A percentile compares a stretch with the other conserved stretches of the same genome.
Evolutionary conservation across 2,329 filamentous ascomycete species (phyloP).

Genomic region (Ophiostoma australiae): DNA sequence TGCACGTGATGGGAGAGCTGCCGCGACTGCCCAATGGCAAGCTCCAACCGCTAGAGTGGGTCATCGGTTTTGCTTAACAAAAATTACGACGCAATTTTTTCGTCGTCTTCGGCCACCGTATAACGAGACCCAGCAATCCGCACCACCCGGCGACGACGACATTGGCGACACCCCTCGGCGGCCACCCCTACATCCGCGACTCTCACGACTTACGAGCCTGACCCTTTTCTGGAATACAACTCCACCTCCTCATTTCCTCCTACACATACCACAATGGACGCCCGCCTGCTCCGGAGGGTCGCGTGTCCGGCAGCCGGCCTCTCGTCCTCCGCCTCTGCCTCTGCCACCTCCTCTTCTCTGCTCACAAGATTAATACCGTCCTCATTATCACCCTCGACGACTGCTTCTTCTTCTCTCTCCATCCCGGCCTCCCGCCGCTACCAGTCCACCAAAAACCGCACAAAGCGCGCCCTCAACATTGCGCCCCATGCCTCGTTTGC

Average conservation of each 20-base stretch:
- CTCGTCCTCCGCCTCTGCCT: not conserved
- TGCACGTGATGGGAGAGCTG: not conserved
- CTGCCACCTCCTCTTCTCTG: not conserved
- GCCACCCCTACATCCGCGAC: not conserved
- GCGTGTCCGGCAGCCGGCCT: conserved; percentile 20
- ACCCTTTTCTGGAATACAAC: not conserved
- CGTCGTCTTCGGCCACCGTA: conserved; percentile 4
- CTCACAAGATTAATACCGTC: conserved; percentile 2
- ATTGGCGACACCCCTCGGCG: not conserved
- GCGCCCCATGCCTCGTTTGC: conserved; percentile 56
- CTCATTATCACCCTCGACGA: conserved; percentile 14
- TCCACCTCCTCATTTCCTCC: not conserved
- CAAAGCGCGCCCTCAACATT: conserved; percentile 55
- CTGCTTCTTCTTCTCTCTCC: not conserved
- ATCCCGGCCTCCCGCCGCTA: conserved; percentile 35
- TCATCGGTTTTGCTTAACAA: not conserved
- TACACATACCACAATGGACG: conserved; percentile 21
- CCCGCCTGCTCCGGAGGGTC: conserved; percentile 24
- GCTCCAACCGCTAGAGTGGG: not conserved
- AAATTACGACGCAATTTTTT: conserved; percentile 12
- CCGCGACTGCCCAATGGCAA: not conserved
- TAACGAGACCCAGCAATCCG: not conserved
- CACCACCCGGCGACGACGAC: conserved; percentile 2
- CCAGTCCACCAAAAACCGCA: conserved; percentile 49
- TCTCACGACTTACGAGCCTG: not conserved